These are phyloP conservation scores for Globisporangium splendens DNA, from an alignment of 352 stramenopile species.

Conservation along the genomic window DNA sequence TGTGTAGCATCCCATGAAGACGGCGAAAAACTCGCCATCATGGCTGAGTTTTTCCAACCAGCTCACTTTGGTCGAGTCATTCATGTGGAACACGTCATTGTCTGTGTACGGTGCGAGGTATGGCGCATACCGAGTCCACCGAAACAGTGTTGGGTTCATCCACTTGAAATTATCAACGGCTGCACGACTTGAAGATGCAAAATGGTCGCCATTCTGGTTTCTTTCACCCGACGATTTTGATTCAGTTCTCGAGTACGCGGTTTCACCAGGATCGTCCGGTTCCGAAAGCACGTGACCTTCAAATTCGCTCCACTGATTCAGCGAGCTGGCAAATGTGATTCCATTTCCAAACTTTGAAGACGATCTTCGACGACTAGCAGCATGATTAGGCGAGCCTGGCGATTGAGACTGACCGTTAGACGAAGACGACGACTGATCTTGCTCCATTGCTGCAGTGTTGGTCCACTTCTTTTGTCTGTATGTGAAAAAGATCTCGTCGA, in stretches of 20 bases:
- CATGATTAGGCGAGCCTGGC: neutral
- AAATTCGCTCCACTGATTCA: slow-evolving; percentile 61
- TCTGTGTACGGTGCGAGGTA: slow-evolving; percentile 54
- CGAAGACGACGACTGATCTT: too few relatives aligned
- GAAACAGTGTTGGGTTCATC: slow-evolving; percentile 57
- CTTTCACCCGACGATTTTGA: too few relatives aligned
- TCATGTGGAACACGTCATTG: slow-evolving; percentile 53
- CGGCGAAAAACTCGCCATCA: slow-evolving; percentile 70
- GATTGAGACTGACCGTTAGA: neutral
- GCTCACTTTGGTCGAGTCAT: slow-evolving; percentile 29
- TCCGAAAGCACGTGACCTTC: slow-evolving; percentile 40
- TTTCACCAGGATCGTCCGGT: slow-evolving; percentile 19
- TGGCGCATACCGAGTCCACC: slow-evolving; percentile 52
- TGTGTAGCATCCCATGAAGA: slow-evolving; percentile 61
- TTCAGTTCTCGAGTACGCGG: too few relatives aligned
- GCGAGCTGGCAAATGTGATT: slow-evolving; percentile 47
- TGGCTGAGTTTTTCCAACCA: slow-evolving; percentile 57
- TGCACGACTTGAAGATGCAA: slow-evolving; percentile 2
- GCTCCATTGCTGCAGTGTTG: slow-evolving; percentile 14
- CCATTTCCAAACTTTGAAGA: slow-evolving; percentile 46
- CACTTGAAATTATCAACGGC: slow-evolving; percentile 43
- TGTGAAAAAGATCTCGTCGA: slow-evolving; percentile 50
- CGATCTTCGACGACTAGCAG: slow-evolving; percentile 21
- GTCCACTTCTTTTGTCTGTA: slow-evolving; percentile 54
- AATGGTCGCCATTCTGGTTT: slow-evolving; percentile 10